Evolutionary conservation across 1,284 basidiomycete genomes (phyloP).

Genomic region (Microbotryomycetes sp.): DNA sequence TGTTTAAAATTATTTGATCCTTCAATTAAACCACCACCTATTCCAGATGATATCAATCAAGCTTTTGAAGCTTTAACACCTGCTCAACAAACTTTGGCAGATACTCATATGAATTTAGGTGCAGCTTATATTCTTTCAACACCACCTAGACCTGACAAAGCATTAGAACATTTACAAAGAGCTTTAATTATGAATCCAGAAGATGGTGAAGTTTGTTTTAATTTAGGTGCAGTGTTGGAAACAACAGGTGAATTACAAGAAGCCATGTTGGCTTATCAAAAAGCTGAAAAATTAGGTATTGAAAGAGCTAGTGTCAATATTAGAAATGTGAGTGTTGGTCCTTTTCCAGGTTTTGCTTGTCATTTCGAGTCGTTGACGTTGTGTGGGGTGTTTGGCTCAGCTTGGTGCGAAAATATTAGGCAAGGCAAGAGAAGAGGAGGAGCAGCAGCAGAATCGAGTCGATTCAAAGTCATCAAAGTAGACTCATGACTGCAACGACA

Average conservation of each 20-base stretch:
- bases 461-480: neutral
- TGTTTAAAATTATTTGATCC: constrained; percentile 18
- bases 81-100: constrained; percentile 24
- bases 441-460: neutral
- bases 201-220: constrained; percentile 32
- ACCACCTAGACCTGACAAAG: constrained; percentile 28
- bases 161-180: constrained; percentile 30
- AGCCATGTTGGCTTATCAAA: constrained; percentile 28
- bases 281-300: constrained; percentile 23
- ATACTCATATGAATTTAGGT: constrained; percentile 33
- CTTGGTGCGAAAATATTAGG: neutral
- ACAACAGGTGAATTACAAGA: constrained; percentile 28
- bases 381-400: neutral
- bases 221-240: constrained; percentile 31
- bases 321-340: constrained; percentile 18
- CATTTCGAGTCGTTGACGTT: neutral
- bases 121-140: constrained; percentile 29
- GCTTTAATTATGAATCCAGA: constrained; percentile 32
- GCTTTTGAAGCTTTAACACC: constrained; percentile 19
- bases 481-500: neutral
- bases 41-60: constrained; percentile 5
- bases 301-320: constrained; percentile 24
- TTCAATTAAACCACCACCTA: constrained; percentile 1
- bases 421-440: neutral
- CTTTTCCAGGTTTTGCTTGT: neutral